Evolutionary conservation across 169 alveolate genomes (phyloP).

Genomic region (Cryptosporidium viatorum): DNA sequence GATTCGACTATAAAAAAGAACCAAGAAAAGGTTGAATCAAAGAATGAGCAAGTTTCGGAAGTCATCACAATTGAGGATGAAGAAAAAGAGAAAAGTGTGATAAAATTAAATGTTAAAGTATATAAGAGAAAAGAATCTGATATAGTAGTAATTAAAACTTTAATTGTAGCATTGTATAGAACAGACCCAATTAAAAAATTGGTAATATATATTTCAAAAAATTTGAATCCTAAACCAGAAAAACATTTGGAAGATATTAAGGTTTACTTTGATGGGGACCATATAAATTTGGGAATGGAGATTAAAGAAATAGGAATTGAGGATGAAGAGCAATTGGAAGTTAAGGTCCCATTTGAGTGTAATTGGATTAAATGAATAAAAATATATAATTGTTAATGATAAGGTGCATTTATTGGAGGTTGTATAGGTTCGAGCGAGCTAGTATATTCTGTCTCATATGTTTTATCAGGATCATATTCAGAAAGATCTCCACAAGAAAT

Average conservation of each 20-base stretch:
- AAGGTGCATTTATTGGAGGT: conserved; percentile 74
- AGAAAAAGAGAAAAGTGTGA: background rate
- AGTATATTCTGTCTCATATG: conserved; percentile 53
- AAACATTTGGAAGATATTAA: conserved; percentile 32
- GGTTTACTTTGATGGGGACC: conserved; percentile 59
- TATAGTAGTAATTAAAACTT: conserved; percentile 20
- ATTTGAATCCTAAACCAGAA: conserved; percentile 11
- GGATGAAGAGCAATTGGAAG: conserved; percentile 58
- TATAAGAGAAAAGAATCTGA: conserved; percentile 53
- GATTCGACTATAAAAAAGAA: background rate
- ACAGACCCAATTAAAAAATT: conserved; percentile 17
- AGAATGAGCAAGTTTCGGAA: conserved; percentile 4
- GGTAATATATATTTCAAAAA: conserved; percentile 39
- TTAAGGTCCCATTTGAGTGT: conserved; percentile 61
- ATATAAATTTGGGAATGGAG: background rate
- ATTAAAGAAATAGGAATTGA: conserved; percentile 47
- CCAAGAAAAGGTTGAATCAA: background rate
- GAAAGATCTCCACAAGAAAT: conserved; percentile 71
- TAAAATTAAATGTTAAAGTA: conserved; percentile 42
- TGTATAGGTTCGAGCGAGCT: conserved; percentile 46
- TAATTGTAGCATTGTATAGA: conserved; percentile 38
- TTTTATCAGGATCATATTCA: conserved; percentile 60
- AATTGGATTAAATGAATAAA: conserved; percentile 9
- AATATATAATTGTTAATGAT: background rate
- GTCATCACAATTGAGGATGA: conserved; percentile 9